Evolutionary conservation across 371 early-diverging fungal genomes (phyloP).

Genomic region (Synchytrium microbalum): DNA sequence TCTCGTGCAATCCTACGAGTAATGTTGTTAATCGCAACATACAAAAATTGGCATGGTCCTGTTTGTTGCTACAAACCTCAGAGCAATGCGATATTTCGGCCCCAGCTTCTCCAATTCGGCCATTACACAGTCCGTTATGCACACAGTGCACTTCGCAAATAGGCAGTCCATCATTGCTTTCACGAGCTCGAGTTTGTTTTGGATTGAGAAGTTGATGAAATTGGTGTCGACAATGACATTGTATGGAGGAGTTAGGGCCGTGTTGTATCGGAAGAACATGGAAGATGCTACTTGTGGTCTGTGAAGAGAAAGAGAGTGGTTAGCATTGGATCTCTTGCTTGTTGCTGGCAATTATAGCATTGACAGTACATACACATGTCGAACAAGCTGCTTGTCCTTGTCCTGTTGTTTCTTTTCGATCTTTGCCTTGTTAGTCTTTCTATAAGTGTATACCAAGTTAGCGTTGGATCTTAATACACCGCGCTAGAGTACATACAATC

Average conservation of each 20-base stretch:
- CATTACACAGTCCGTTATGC: slow-evolving; percentile 99
- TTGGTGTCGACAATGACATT: slow-evolving; percentile 99
- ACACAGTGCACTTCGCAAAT: slow-evolving; percentile 91
- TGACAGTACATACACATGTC: slow-evolving; percentile 63
- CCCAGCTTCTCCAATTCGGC: slow-evolving; percentile 99
- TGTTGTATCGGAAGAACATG: slow-evolving; percentile 95
- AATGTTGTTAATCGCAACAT: not conserved
- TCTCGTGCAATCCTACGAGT: slow-evolving; percentile 78
- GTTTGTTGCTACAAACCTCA: slow-evolving; percentile 54
- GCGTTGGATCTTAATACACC: not conserved
- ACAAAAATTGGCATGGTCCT: slow-evolving; percentile 4
- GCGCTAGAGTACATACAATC: slow-evolving; percentile 51
- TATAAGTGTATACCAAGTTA: slow-evolving; percentile 4
- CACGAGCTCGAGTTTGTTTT: slow-evolving; percentile 96
- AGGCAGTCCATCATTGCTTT: slow-evolving; percentile 98
- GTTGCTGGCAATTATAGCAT: not conserved
- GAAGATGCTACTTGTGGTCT: slow-evolving; percentile 86
- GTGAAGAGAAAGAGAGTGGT: not conserved
- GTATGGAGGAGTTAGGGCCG: slow-evolving; percentile 97
- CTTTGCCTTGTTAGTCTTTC: slow-evolving; percentile 53
- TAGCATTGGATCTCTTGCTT: not conserved
- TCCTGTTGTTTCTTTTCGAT: slow-evolving; percentile 69
- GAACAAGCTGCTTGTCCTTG: slow-evolving; percentile 59
- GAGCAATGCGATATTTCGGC: slow-evolving; percentile 91
- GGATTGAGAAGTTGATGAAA: slow-evolving; percentile 99